Conservation (phyloP, 1,284 basidiomycete genomes). For the Rhodotorula sp. region DNA sequence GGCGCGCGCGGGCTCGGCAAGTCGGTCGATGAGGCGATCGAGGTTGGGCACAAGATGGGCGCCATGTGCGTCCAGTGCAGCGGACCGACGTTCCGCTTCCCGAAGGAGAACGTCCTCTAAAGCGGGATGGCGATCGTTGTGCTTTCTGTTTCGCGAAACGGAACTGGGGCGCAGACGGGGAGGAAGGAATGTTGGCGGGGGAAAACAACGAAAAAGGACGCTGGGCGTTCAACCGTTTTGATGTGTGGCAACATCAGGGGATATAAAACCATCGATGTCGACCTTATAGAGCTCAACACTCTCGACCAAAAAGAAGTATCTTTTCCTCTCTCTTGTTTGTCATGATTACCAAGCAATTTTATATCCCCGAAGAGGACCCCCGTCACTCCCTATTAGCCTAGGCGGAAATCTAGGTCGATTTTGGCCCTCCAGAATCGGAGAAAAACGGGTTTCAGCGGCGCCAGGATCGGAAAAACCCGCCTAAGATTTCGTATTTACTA, state of each 20-base stretch:
- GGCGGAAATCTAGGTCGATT: too few species aligned
- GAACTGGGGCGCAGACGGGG: too few species aligned
- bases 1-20: slow-evolving; percentile 83
- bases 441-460: too few species aligned
- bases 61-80: slow-evolving; percentile 85
- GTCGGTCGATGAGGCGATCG: slow-evolving; percentile 71
- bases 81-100: slow-evolving; percentile 56
- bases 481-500: too few species aligned
- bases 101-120: slow-evolving; percentile 68
- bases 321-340: background rate
- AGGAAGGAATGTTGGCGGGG: background rate
- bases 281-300: background rate
- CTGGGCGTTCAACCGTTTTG: slow-evolving; percentile 27
- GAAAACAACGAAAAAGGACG: slow-evolving; percentile 15
- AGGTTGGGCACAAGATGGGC: slow-evolving; percentile 86
- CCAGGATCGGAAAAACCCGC: too few species aligned
- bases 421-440: too few species aligned
- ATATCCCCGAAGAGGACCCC: too few species aligned
- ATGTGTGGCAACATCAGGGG: background rate
- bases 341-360: slow-evolving; percentile 1
- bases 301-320: background rate
- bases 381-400: too few species aligned
- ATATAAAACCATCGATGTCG: background rate
- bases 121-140: slow-evolving; percentile 10
- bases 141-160: too few species aligned